Percentiles rank a stretch among this genome's conserved stretches.
Evolutionary conservation across 2,329 filamentous ascomycete species (phyloP).

Genomic region (Macrophomina tecta): DNA sequence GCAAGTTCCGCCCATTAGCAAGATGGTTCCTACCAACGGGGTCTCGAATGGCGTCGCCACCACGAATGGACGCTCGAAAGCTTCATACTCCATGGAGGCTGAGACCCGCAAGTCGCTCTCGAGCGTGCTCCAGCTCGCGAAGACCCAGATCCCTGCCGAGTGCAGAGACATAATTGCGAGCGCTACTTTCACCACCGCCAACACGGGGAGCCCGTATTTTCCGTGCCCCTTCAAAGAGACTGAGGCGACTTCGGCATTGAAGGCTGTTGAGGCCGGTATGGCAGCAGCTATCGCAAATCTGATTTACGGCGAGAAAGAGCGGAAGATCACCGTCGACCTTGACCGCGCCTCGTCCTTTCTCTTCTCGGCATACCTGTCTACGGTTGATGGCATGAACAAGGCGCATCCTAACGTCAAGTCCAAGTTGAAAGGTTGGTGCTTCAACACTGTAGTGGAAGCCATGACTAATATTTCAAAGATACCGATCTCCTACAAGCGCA

Average conservation of each 20-base stretch:
- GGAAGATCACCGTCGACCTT: constrained; percentile 59
- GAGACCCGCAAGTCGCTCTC: constrained; percentile 43
- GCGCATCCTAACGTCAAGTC: constrained; percentile 52
- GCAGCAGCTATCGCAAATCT: constrained; percentile 66
- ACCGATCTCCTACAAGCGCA: constrained; percentile 75
- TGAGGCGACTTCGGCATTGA: constrained; percentile 61
- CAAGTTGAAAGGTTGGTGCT: constrained; percentile 48
- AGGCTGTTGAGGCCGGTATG: constrained; percentile 65
- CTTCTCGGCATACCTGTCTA: constrained; percentile 64
- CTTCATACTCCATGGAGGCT: constrained; percentile 39
- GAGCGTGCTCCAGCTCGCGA: constrained; percentile 40
- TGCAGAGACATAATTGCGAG: constrained; percentile 38
- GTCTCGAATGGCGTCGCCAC: background rate
- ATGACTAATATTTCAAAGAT: constrained; percentile 55
- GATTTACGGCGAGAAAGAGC: constrained; percentile 53
- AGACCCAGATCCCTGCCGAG: constrained; percentile 44
- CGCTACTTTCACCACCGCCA: constrained; percentile 43
- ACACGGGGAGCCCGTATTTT: constrained; percentile 48
- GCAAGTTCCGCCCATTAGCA: background rate
- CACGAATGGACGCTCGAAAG: constrained; percentile 28
- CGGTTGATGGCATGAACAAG: constrained; percentile 58
- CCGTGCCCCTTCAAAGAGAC: constrained; percentile 59
- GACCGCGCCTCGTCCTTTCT: constrained; percentile 62
- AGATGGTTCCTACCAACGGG: background rate
- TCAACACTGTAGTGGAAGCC: background rate